Percentiles rank a stretch among this genome's conserved stretches.
phyloP scores from a whole-genome alignment of 768 basidiomycete species.

The Coprinopsis strossmayeri region DNA sequence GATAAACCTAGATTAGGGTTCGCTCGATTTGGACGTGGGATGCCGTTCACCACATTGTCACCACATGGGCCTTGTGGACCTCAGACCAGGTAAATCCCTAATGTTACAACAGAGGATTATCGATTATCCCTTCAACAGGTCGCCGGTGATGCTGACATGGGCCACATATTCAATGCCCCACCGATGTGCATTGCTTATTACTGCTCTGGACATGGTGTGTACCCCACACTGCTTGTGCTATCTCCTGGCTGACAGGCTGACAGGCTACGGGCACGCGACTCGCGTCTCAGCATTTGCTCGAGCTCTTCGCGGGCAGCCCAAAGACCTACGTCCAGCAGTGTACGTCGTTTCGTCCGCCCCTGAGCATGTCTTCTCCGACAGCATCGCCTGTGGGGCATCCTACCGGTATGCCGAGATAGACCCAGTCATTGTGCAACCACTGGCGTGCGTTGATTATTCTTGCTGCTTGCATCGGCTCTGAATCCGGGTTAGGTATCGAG shows the following conservation, averaged over 20 bases:
- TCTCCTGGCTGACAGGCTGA: neutral
- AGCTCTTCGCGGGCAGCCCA: constrained; percentile 44
- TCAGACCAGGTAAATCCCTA: neutral
- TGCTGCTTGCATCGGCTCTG: neutral
- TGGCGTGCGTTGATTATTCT: constrained; percentile 46
- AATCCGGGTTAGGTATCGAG: constrained; percentile 37
- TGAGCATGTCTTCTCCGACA: constrained; percentile 60
- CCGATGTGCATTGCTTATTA: constrained; percentile 45
- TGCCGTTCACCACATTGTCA: no score
- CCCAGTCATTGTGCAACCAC: constrained; percentile 74
- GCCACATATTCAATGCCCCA: neutral
- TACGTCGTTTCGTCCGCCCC: constrained; percentile 74
- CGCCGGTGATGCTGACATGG: neutral
- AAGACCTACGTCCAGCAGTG: constrained; percentile 35
- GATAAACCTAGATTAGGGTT: no score
- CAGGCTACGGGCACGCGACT: constrained; percentile 82
- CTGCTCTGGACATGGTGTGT: constrained; percentile 71
- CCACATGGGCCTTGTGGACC: no score
- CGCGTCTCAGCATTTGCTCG: constrained; percentile 69
- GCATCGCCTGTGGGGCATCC: constrained; percentile 51
- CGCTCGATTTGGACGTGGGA: no score
- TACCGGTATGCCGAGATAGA: constrained; percentile 73
- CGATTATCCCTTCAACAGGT: no score
- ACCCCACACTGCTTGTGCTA: constrained; percentile 3
- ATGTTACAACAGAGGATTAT: no score